Conservation (phyloP, 768 basidiomycete genomes). For the Hydnum rufescens region DNA sequence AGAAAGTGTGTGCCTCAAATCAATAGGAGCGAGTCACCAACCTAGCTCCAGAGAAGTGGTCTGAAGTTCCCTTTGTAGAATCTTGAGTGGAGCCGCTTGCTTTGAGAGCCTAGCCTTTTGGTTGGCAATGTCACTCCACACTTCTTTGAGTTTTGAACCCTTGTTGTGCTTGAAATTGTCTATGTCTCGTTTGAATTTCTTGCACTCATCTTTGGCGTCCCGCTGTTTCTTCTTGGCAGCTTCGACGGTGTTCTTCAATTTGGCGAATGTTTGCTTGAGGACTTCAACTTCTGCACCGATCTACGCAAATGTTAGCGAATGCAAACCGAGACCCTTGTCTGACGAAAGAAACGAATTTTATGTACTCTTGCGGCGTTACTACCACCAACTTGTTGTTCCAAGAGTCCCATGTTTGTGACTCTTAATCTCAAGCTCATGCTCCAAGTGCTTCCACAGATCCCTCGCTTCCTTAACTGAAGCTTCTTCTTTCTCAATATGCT, state of each 20-base stretch:
- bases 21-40: too few species aligned
- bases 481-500: constrained; percentile 35
- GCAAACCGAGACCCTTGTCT: too few species aligned
- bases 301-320: constrained; percentile 23
- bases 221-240: constrained; percentile 58
- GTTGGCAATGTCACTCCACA: constrained; percentile 69
- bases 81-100: constrained; percentile 63
- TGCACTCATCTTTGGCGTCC: constrained; percentile 52
- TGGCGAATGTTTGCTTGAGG: constrained; percentile 39
- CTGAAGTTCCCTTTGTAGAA: constrained; percentile 75
- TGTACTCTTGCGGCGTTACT: constrained; percentile 79
- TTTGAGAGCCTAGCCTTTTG: constrained; percentile 69
- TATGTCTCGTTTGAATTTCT: constrained; percentile 91
- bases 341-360: constrained; percentile 9
- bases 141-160: constrained; percentile 85
- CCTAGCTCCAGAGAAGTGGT: constrained; percentile 67
- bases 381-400: constrained; percentile 68
- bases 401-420: constrained; percentile 63
- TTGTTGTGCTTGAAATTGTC: constrained; percentile 97
- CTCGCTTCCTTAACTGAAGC: constrained; percentile 29
- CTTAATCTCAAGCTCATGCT: constrained; percentile 68
- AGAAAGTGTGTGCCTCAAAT: too few species aligned
- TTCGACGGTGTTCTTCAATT: constrained; percentile 37
- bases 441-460: constrained; percentile 38
- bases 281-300: constrained; percentile 61